Base-by-base conservation (phyloP, 805 yeast species). In the Sugiyamaella marilandica region DNA sequence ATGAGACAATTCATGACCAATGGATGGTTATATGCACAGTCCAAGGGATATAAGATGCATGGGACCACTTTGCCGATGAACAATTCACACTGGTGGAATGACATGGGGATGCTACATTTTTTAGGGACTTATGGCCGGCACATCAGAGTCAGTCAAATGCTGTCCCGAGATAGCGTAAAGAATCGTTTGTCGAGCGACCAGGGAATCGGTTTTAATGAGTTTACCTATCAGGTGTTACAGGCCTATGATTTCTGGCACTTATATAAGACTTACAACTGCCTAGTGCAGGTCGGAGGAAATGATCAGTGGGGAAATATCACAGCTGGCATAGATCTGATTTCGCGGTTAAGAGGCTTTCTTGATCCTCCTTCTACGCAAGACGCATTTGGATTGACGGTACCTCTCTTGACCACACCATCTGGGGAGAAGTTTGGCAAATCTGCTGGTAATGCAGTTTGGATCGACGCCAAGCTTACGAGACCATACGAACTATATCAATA, bases 281-380 rank as follows among this genome's bases (percentile, higher is more conserved):
- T 76, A 41, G 69, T 90, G 11, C 98, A 94, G 71, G 83, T 74
- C 8, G 99, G 99, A 21, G 99, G 99, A 5, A 90, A 87, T 65
- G 99, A 94, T 66, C 99, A 94, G 69, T 94, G 97, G 90, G 99
- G 99, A 1, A 94, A 94, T 63, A 94, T 94, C 54, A 88, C 95
- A 1, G 97, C 98, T 0, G 99, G 99, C 0, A 79, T 87, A 37
- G 99, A 94, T 62, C 74, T 94, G 53, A 89, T 91, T 37, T 74
- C 84, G 0, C 73, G 96, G 56, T 65, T 87, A 26, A 41, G 50
- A 39, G 51, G 56, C 53, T n/a, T 18, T 59, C 11, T 58, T 57
- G 50, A 24, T 13, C 19, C 45, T 32, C 45, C 49, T 10, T 33
- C 52, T 16, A 51, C 43, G 13, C 36, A 58, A 41, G 56, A 51